Evolutionary conservation across 2,329 filamentous ascomycete genomes (phyloP), one percentile per base, ranked within the genome.

Genomic region (Colletotrichum sp.): DNA sequence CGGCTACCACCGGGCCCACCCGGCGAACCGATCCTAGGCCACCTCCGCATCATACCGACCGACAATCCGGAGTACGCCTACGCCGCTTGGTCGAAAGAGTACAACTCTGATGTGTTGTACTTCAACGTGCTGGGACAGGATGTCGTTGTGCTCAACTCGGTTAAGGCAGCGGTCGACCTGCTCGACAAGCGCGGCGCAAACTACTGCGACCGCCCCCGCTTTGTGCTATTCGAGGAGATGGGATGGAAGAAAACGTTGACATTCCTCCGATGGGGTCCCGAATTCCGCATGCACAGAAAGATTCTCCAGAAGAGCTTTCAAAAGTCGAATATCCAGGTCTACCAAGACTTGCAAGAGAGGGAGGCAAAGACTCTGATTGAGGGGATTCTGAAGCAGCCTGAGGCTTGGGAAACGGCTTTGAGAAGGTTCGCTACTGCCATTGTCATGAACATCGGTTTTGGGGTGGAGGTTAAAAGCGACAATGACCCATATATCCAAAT

Each of bases 221-320:
- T 89, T 75, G 83, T 85, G 3, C 74, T 86, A 2, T 85, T 85
- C 60, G 82, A 85, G 68, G 80, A 83, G 18, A 87, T 87, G 85
- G 87, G 86, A 21, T 89, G 87, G 87, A 80, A 82, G 12, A 83
- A 84, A 26, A 88, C 87, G 0, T 78, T 88, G 28, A 87, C 86
- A 3, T 89, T 88, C 70, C 79, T 88, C 1, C 80, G 80, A 69
- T 87, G 83, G 83, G 85, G 85, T 0, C 79, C 83, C 8, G 78
- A 78, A n/a, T 88, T 87, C 74, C 82, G 83, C 10, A 77, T 85
- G 70, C 87, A 89, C 73, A 84, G 87, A 21, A 83, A 82, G 36
- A 79, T 88, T 21, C 79, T 89, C 15, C 87, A 89, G 66, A 83
- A 80, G 48, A 82, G 80, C n/a, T 88, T 89, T 70, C 83, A 83